Conservation (phyloP, 768 basidiomycete genomes). For the Phanerochaete carnosa region DNA sequence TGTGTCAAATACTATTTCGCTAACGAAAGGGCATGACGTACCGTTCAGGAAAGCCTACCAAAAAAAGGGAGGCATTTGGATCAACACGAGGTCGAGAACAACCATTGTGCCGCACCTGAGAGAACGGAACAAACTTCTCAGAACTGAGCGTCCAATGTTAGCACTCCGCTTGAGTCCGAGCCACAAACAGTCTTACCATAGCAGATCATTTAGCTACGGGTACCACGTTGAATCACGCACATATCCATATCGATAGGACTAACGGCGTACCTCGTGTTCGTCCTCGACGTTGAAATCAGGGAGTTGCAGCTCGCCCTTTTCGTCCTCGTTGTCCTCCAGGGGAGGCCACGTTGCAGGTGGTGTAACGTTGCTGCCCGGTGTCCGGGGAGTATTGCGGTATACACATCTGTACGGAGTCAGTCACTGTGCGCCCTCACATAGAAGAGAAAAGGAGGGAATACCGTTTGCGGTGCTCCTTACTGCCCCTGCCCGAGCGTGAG, state of each 20-base stretch:
- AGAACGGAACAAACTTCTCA: conserved; percentile 27
- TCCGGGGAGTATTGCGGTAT: conserved; percentile 34
- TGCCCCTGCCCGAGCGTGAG: conserved; percentile 36
- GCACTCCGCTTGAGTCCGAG: neutral
- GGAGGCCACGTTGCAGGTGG: conserved; percentile 52
- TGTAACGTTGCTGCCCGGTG: conserved; percentile 39
- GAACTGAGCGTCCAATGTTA: neutral
- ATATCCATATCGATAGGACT: neutral
- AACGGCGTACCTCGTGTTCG: conserved; percentile 40
- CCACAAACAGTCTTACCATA: too few species aligned
- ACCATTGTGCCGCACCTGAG: conserved; percentile 16
- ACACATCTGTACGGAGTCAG: conserved; percentile 36
- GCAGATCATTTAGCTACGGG: too few species aligned
- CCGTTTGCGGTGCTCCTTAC: conserved; percentile 53
- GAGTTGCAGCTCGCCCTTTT: neutral
- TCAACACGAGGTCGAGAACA: neutral
- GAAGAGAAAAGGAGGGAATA: conserved; percentile 16
- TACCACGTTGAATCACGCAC: neutral
- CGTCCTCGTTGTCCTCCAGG: conserved; percentile 17
- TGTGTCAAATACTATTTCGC: neutral
- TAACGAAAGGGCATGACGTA: neutral
- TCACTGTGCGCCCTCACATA: neutral
- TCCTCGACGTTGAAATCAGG: conserved; percentile 41
- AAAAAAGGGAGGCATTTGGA: neutral
- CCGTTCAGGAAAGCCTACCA: neutral